Conservation (phyloP, 257 asterid genomes). For the Mitragyna speciosa region DNA sequence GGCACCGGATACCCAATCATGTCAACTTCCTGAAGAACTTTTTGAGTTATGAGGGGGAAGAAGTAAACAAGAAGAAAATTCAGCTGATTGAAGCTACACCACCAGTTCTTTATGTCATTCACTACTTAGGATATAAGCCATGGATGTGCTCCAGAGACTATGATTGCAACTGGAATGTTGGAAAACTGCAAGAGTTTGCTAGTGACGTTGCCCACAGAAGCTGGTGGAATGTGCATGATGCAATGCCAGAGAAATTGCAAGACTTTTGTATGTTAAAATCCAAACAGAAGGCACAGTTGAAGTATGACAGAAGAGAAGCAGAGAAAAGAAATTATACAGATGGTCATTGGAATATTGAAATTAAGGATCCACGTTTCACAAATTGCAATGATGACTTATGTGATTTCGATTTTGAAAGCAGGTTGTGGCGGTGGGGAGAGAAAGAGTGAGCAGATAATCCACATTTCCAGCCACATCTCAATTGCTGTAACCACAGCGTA, state of each 20-base stretch:
- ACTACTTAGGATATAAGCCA: slow-evolving; percentile 79
- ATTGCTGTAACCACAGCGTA: slow-evolving; percentile 11
- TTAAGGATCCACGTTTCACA: slow-evolving; percentile 56
- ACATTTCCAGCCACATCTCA: slow-evolving; percentile 28
- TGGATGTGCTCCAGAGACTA: slow-evolving; percentile 91
- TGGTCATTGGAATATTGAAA: slow-evolving; percentile 76
- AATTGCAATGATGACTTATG: slow-evolving; percentile 61
- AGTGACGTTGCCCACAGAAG: slow-evolving; percentile 78
- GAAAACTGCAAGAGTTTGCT: slow-evolving; percentile 62
- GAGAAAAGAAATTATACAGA: slow-evolving; percentile 74
- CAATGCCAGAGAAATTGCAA: slow-evolving; percentile 83
- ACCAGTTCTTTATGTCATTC: slow-evolving; percentile 73
- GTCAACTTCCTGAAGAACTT: slow-evolving; percentile 86
- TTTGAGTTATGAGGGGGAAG: slow-evolving; percentile 77
- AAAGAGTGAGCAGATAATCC: slow-evolving; percentile 45
- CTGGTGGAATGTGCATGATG: slow-evolving; percentile 96
- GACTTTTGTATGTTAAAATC: slow-evolving; percentile 77
- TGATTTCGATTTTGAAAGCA: slow-evolving; percentile 43
- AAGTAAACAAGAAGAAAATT: slow-evolving; percentile 56
- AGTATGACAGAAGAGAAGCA: slow-evolving; percentile 81
- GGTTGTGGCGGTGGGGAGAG: slow-evolving; percentile 78
- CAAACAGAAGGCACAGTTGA: slow-evolving; percentile 85
- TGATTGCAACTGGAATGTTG: slow-evolving; percentile 92
- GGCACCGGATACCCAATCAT: slow-evolving; percentile 90
- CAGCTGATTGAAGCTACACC: slow-evolving; percentile 76